Base-by-base conservation (phyloP, 1,284 basidiomycete species). In the Pterulicium gracile region DNA sequence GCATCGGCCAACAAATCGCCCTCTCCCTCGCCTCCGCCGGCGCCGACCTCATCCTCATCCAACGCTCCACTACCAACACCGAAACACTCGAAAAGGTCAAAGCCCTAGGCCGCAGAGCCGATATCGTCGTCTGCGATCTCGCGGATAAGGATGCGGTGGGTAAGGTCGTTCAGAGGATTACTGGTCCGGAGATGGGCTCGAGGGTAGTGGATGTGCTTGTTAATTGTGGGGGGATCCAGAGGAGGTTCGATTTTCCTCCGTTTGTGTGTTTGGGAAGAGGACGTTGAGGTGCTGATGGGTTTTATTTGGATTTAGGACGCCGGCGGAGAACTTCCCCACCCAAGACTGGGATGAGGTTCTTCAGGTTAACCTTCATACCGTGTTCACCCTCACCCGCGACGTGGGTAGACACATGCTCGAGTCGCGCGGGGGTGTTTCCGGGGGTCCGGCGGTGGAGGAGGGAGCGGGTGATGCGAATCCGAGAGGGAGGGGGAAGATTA, bases 171-270 rank as follows among this genome's bases (percentile, higher is more conserved):
- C 65, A 69, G 24, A 58, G 65, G 47, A 72, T 78, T 62, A 72
- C 64, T 42, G 73, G 67, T 49, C 61, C 74, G 43, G 63, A 70
- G 49, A 76, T 83, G 69, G 74, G 68, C 39, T 77, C 73, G 42
- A 67, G 77, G 7, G 15, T 17, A 47, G 82, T 97, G 53, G 81
- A 96, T 61, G 73, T 96, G 54, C 77, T 97, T 42, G 79, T 97
- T 61, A 95, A 97, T 65, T 96, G 92, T 61, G 94, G 88, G 47
- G 94, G 93, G 43, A 96, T 97, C 56, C 92, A 96, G 63, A 75
- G 90, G 57, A 72, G 91, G 62, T 49, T 35, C 43, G 39, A 46
- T 44, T 50, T 34, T 44, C 27, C 47, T 48, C 44, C 48, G 32
- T 51, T 47, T 48, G 48, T 47, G 23, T 18, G 42, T 19, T 46